Base-by-base conservation (phyloP, 768 basidiomycete species). In the Macrolepiota fuliginosa region DNA sequence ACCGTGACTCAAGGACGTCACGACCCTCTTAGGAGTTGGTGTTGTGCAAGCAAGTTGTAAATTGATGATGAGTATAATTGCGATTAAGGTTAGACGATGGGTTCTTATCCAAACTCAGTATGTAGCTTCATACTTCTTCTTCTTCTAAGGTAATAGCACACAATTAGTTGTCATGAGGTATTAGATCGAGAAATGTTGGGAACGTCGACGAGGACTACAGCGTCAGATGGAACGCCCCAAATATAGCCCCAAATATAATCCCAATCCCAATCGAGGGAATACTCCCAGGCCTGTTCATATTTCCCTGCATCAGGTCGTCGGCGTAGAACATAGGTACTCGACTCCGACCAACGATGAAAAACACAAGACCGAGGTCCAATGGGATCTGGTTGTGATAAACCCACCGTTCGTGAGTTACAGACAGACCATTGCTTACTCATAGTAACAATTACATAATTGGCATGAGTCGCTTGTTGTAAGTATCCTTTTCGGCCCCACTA, bases 371-470 rank as follows among this genome's bases (percentile, higher is more conserved):
- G 69, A 73, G 47, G 67, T 83, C 25, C 62, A 68, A 2, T 86
- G 81, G 81, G 87, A 87, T 63, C 64, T 88, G 24, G 74, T 77
- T 1, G 78, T 79, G 9, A 62, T 87, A 40, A 82, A 83, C 66
- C 87, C 86, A 19, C 83, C 86, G 9, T 82, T 73, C 59, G 83
- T 84, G 54, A 52, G 73, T 35, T 35, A 54, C n/a, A 63, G 39
- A 12, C 50, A 0, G 2, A 32, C 56, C 29, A 54, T 4, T 32
- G 51, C n/a, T 10, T 55, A 12, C 3, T 7, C 25, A 47, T 11
- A 40, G 24, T 24, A 11, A 27, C 6, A n/a, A 50, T 1, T 19
- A 29, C 17, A 9, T 9, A 3, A 22, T 74, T 32, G 75, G 75
- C 2, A 70, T 74, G 54, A 64, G 70, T 62, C 37, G 12, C 7